phyloP scores from a whole-genome alignment of 2,329 filamentous ascomycete species.

The Epichloe gansuensis region DNA sequence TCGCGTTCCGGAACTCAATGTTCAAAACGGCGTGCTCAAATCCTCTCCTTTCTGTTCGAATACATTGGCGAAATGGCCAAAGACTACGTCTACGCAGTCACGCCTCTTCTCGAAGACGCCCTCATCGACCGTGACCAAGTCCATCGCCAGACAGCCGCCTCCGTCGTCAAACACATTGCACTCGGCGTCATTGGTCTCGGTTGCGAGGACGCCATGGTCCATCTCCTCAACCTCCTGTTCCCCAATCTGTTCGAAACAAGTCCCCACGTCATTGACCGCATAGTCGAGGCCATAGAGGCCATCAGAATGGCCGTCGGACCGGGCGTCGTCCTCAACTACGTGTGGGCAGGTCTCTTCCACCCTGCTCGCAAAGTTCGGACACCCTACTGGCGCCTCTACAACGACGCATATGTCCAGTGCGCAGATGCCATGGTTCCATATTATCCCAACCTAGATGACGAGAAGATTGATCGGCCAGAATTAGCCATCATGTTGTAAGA shows the following conservation, averaged over 20 bases:
- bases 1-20: conserved; percentile 92
- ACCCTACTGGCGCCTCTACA: conserved; percentile 95
- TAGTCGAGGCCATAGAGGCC: conserved; percentile 94
- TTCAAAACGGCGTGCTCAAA: conserved; percentile 97
- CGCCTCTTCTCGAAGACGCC: conserved; percentile 87
- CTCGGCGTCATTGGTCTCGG: conserved; percentile 95
- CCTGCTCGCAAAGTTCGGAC: conserved; percentile 87
- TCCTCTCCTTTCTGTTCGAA: conserved; percentile 95
- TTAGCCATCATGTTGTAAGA: conserved; percentile 70
- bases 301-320: conserved; percentile 88
- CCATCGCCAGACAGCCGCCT: conserved; percentile 90
- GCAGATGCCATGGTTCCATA: conserved; percentile 95
- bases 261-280: conserved; percentile 95
- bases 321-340: conserved; percentile 90
- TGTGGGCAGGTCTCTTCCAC: conserved; percentile 96
- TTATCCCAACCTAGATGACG: conserved; percentile 77
- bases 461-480: conserved; percentile 67
- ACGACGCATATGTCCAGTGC: conserved; percentile 87
- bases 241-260: conserved; percentile 97
- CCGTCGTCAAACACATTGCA: conserved; percentile 94
- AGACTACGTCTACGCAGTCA: conserved; percentile 98
- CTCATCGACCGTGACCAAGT: conserved; percentile 97
- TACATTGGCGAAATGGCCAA: conserved; percentile 99
- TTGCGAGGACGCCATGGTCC: conserved; percentile 96
- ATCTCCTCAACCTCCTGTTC: conserved; percentile 89